phyloP scores from a whole-genome alignment of 208 protist genomes.

The Herpetomonas tarakana region DNA sequence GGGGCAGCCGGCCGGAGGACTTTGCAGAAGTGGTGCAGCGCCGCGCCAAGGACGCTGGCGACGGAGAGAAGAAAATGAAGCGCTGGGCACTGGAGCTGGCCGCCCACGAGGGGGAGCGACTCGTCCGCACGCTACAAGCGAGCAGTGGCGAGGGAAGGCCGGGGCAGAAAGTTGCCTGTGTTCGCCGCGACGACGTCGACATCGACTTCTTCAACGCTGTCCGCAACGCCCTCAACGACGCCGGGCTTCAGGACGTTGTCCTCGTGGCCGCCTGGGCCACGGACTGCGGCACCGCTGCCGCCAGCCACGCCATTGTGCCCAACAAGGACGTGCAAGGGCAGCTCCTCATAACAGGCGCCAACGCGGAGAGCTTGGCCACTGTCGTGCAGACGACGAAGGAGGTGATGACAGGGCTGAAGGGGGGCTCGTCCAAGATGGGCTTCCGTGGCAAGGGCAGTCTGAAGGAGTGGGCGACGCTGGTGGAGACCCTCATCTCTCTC shows the following conservation, averaged over 20 bases:
- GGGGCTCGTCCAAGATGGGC: constrained; percentile 64
- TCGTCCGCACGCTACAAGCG: constrained; percentile 17
- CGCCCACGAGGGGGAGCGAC: constrained; percentile 26
- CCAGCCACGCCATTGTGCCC: constrained; percentile 6
- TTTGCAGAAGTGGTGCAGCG: constrained; percentile 42
- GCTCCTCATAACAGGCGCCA: constrained; percentile 57
- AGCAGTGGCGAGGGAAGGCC: neutral
- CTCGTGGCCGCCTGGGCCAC: constrained; percentile 60
- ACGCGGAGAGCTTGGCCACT: constrained; percentile 27
- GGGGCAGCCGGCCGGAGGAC: constrained; percentile 54
- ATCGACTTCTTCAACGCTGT: constrained; percentile 60
- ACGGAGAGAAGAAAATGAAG: constrained; percentile 52
- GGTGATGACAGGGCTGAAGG: constrained; percentile 55
- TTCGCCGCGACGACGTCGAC: constrained; percentile 67
- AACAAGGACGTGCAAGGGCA: constrained; percentile 45
- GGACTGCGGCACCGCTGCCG: constrained; percentile 6
- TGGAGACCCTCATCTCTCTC: constrained; percentile 32
- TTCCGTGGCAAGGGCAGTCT: constrained; percentile 78
- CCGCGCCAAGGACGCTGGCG: constrained; percentile 42
- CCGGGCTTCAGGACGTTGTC: constrained; percentile 26
- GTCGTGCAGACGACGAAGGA: constrained; percentile 27
- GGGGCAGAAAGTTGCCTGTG: constrained; percentile 13
- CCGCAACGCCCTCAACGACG: constrained; percentile 23
- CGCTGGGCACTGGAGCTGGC: constrained; percentile 58
- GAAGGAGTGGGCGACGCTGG: constrained; percentile 52